phyloP scores from a whole-genome alignment of 768 basidiomycete species.

The Suillus subaureus region DNA sequence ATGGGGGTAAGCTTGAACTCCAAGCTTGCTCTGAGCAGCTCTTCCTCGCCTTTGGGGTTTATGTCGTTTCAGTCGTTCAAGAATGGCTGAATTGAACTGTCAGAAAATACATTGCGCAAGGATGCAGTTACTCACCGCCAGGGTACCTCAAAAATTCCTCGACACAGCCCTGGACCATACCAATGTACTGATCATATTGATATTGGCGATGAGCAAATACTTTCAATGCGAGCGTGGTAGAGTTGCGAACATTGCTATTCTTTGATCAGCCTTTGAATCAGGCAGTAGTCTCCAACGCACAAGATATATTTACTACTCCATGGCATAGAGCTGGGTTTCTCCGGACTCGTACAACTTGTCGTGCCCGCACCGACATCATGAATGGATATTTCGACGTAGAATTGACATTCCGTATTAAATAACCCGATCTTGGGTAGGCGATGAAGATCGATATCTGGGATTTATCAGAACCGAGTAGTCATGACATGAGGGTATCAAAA shows the following conservation, averaged over 20 bases:
- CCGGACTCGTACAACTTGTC: no score
- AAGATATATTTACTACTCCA: background rate
- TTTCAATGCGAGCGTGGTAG: conserved; percentile 1
- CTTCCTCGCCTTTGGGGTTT: background rate
- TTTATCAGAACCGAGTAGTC: background rate
- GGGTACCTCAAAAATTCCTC: background rate
- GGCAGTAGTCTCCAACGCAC: background rate
- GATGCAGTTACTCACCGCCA: background rate
- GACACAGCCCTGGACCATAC: conserved; percentile 1
- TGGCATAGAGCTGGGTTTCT: conserved; percentile 3
- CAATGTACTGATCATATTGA: conserved; percentile 2
- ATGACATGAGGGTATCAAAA: background rate
- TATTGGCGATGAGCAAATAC: conserved; percentile 8
- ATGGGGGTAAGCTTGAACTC: background rate
- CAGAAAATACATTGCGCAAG: background rate
- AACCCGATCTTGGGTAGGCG: conserved; percentile 9
- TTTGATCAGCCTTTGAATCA: conserved; percentile 1
- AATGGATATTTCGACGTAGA: conserved; percentile 5
- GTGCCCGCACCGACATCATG: background rate
- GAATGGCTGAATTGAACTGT: background rate
- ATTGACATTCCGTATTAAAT: conserved; percentile 1
- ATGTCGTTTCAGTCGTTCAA: background rate
- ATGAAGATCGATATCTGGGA: conserved; percentile 2
- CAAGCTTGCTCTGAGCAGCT: background rate
- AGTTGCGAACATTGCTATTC: conserved; percentile 4